Evolutionary conservation across 768 basidiomycete genomes (phyloP), one percentile per base, ranked within the genome.

Genomic region (Boletus fagicola): DNA sequence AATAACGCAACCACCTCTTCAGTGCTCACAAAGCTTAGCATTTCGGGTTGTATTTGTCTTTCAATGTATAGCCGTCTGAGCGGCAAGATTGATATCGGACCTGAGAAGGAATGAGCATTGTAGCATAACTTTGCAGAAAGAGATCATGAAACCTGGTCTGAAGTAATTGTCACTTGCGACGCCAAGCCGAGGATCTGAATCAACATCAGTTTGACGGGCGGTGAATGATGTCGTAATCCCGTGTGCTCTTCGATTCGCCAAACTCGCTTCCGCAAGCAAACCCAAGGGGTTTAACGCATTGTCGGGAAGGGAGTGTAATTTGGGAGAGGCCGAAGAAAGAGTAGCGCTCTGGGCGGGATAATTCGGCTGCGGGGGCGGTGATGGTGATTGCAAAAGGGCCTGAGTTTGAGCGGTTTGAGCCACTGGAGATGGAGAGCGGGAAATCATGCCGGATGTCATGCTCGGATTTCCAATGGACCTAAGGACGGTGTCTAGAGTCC

Each of bases 1-100:
- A 98, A 98, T 54, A 98, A 76, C 5, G 86, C 88, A 20, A 94
- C 85, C 40, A 98, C 95, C 67, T 98, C 93, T 26, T 96, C 92
- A 0, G 89, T 90, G 54, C 78, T 78, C 3, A 93, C 88, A 62
- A 96, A 95, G 61, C 79, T 92, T 40, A 98, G 77, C 85, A 97
- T 95, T 66, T 97, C 95, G 0, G 95, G 95, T 65, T 94, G 93
- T 31, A 94, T 75, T 70, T 94, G 90, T 24, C 91, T 83, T 72
- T 94, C 91, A 51, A 95, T 95, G 69, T 85, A 90, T 57, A 94
- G 72, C 51, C 90, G 78, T 31, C 91, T 83, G 43, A 94, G 79
- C 0, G 93, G 93, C 43, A 94, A 70, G 45, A 93, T 91, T 5
- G 89, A 90, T 84, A 94, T 93, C 0, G 92, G 92, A 26, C 92